These are phyloP conservation scores for Laetiporus sulphureus DNA, from an alignment of 1,284 basidiomycete species.

Conservation along the genomic window DNA sequence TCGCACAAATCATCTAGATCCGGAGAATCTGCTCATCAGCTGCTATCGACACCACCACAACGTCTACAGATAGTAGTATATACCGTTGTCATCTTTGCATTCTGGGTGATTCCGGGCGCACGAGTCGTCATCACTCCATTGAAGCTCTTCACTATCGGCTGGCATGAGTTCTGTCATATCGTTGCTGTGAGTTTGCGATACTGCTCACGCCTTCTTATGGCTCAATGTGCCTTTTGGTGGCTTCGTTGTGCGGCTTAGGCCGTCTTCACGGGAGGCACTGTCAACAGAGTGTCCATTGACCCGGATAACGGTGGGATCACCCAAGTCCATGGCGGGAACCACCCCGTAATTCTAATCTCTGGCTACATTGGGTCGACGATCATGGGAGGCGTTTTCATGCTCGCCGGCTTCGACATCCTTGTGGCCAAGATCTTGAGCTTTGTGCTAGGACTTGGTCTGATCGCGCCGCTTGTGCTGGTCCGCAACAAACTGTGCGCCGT, in stretches of 20 bases:
- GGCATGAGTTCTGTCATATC: constrained; percentile 82
- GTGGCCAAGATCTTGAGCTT: constrained; percentile 80
- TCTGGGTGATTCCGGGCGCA: constrained; percentile 76
- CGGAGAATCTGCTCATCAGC: too few species aligned
- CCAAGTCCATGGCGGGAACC: constrained; percentile 66
- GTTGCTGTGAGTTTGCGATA: constrained; percentile 47
- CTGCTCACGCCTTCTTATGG: too few species aligned
- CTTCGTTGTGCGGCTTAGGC: constrained; percentile 38
- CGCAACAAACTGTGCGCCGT: constrained; percentile 78
- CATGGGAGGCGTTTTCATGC: constrained; percentile 70
- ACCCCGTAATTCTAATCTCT: constrained; percentile 61
- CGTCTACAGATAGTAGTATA: constrained; percentile 72
- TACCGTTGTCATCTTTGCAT: constrained; percentile 72
- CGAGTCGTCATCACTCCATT: constrained; percentile 71
- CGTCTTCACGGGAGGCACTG: constrained; percentile 68
- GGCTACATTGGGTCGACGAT: constrained; percentile 77
- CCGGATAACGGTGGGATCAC: constrained; percentile 76
- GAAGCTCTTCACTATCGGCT: constrained; percentile 79
- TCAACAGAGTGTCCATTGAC: constrained; percentile 74
- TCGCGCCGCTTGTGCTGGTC: constrained; percentile 71
- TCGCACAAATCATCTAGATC: constrained; percentile 4
- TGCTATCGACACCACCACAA: too few species aligned
- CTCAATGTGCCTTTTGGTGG: neutral
- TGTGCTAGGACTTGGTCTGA: constrained; percentile 66
- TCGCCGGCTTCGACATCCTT: constrained; percentile 74